phyloP scores from a whole-genome alignment of 2,329 filamentous ascomycete genomes.

The Penicillium brevicompactum region DNA sequence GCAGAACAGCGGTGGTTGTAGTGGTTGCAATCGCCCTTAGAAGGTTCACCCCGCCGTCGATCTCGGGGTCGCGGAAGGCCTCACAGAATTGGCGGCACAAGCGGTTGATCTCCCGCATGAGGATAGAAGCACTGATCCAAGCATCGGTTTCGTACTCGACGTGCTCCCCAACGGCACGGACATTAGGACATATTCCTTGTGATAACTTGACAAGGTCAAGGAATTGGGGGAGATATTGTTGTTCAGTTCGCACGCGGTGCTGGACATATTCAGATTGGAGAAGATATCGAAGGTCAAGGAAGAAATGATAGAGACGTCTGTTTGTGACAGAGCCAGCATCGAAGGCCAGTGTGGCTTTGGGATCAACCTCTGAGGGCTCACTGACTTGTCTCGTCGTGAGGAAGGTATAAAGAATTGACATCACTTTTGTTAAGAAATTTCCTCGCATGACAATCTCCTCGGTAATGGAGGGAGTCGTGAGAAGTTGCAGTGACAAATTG shows the following conservation, averaged over 20 bases:
- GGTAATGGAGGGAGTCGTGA: constrained; percentile 95
- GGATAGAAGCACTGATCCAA: constrained; percentile 94
- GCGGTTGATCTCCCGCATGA: constrained; percentile 92
- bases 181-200: constrained; percentile 94
- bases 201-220: constrained; percentile 93
- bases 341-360: constrained; percentile 83
- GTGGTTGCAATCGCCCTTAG: constrained; percentile 68
- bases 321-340: constrained; percentile 95
- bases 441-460: constrained; percentile 92
- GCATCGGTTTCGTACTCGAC: constrained; percentile 98
- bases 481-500: constrained; percentile 92
- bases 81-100: constrained; percentile 87
- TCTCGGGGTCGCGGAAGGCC: constrained; percentile 71
- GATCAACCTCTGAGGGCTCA: constrained; percentile 85
- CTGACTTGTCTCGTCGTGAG: constrained; percentile 94
- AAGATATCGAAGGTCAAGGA: constrained; percentile 88
- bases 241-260: constrained; percentile 76
- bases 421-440: constrained; percentile 92
- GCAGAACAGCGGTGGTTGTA: constrained; percentile 81
- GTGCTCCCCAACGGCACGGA: constrained; percentile 88
- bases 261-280: constrained; percentile 88
- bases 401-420: constrained; percentile 97
- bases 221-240: constrained; percentile 89
- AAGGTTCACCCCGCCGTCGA: constrained; percentile 68
- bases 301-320: constrained; percentile 95